Evolutionary conservation across 495 filamentous ascomycete species (phyloP), one percentile per base, ranked within the genome.

Genomic region (Penicillium bovifimosum): DNA sequence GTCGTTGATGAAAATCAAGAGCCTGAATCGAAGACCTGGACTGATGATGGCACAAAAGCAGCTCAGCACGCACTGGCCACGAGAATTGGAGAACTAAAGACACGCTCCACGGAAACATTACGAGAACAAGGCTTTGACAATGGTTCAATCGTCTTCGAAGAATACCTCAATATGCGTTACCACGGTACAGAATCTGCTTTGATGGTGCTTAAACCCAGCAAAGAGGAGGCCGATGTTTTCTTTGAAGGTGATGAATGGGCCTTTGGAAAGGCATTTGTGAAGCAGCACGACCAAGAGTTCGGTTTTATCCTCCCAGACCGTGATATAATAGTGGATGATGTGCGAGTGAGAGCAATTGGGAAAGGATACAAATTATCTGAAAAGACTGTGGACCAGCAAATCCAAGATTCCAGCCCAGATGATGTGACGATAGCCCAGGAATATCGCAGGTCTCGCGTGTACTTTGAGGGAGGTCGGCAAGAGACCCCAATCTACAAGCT

Each of bases 1-100:
- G 91, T 96, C 0, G 92, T 96, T 10, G 87, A 96, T 43, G 93
- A 98, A 68, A 76, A 83, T 31, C 91, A 96, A 60, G 90, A 92
- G 58, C 93, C 93, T 6, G 89, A 90, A 38, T 93, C 90, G 3
- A 61, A 66, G 38, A 63, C 51, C 31, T 75, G 65, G 59, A 33
- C 28, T 40, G 51, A 60, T 24, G 36, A 60, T 20, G 28, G 18
- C 9, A 27, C 33, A n/a, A 17, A 9, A n/a, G 18, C 7, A 5
- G 40, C 55, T 11, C 54, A 34, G 20, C n/a, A 54, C 17, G 61
- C 57, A 29, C 63, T 66, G 38, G 33, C 10, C 16, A 29, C 24
- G 27, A 53, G 54, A 36, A 54, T 66, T 42, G 29, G 55, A 8
- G 48, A 60, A 3, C 32, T 63, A 20, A 65, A 56, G 35, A 42